phyloP scores from a whole-genome alignment of 768 basidiomycete genomes.

The Trametes cubensis region DNA sequence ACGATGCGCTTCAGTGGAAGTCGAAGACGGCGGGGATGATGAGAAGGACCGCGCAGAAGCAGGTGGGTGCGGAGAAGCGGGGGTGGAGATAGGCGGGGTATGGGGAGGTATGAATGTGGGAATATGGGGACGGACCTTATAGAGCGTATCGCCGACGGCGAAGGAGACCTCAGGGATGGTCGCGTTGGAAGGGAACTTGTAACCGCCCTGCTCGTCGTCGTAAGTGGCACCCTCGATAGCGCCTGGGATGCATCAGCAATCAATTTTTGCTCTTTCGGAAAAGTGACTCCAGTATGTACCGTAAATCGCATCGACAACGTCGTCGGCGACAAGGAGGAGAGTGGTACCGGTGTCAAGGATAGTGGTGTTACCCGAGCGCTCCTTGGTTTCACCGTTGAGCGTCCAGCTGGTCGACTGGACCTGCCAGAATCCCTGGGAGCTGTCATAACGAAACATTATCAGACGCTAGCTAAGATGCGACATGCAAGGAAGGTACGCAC shows the following conservation, averaged over 20 bases:
- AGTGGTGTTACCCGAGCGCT: slow-evolving; percentile 37
- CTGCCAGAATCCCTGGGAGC: slow-evolving; percentile 45
- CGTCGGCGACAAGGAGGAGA: slow-evolving; percentile 37
- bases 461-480: neutral
- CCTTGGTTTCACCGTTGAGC: slow-evolving; percentile 31
- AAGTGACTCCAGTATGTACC: slow-evolving; percentile 1
- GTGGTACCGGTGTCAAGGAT: slow-evolving; percentile 44
- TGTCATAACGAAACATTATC: slow-evolving; percentile 19
- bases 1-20: neutral
- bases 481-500: slow-evolving; percentile 16
- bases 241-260: slow-evolving; percentile 27
- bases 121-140: slow-evolving; percentile 28
- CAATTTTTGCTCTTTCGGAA: neutral
- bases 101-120: too few species aligned
- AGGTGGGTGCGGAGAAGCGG: neutral
- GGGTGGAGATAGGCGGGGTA: neutral
- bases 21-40: neutral
- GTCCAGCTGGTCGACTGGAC: slow-evolving; percentile 34
- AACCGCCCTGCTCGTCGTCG: slow-evolving; percentile 41
- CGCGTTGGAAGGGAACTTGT: slow-evolving; percentile 39
- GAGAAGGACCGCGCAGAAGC: neutral
- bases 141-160: slow-evolving; percentile 38
- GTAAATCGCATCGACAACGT: slow-evolving; percentile 38
- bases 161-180: slow-evolving; percentile 37
- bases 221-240: slow-evolving; percentile 40